Conservation (phyloP, 2,329 filamentous ascomycete genomes). For the Teratosphaeria destructans region DNA sequence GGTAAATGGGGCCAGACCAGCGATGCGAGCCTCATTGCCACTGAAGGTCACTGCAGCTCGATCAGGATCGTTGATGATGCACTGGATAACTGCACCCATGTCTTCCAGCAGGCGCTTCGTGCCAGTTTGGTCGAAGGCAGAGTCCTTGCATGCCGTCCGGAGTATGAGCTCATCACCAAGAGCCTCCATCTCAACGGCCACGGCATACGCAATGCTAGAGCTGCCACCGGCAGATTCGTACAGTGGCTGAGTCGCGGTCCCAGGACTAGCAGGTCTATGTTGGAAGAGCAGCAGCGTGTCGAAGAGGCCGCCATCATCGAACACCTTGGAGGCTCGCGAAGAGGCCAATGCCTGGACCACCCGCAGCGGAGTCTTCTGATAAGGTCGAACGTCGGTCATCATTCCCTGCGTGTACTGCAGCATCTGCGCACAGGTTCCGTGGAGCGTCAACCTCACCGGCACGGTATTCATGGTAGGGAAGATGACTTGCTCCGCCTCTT, state of each 20-base stretch:
- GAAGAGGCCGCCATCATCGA: constrained; percentile 35
- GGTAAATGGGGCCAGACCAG: constrained; percentile 45
- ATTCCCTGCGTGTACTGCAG: constrained; percentile 64
- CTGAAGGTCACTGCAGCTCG: constrained; percentile 46
- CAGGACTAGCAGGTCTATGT: constrained; percentile 34
- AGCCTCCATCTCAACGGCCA: constrained; percentile 72
- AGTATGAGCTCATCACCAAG: constrained; percentile 49
- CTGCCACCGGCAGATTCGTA: constrained; percentile 53
- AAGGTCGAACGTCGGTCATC: constrained; percentile 53
- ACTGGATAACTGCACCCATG: constrained; percentile 50
- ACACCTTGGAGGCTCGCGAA: not conserved
- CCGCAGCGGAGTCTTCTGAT: constrained; percentile 69
- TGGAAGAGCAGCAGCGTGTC: constrained; percentile 60
- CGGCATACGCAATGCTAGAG: constrained; percentile 66
- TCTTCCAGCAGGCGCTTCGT: constrained; percentile 44
- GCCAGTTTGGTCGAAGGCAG: constrained; percentile 39
- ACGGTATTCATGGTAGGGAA: constrained; percentile 94
- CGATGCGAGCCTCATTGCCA: constrained; percentile 49
- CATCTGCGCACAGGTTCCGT: constrained; percentile 55
- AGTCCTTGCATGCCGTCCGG: constrained; percentile 59
- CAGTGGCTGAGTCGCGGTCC: constrained; percentile 26
- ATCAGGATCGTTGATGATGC: constrained; percentile 43
- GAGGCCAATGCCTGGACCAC: constrained; percentile 44
- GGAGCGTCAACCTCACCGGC: constrained; percentile 59
- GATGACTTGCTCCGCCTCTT: constrained; percentile 54